Evolutionary conservation across 2,329 filamentous ascomycete genomes (phyloP), one percentile per base, ranked within the genome.

Genomic region (Graphiopsis chlorocephala): DNA sequence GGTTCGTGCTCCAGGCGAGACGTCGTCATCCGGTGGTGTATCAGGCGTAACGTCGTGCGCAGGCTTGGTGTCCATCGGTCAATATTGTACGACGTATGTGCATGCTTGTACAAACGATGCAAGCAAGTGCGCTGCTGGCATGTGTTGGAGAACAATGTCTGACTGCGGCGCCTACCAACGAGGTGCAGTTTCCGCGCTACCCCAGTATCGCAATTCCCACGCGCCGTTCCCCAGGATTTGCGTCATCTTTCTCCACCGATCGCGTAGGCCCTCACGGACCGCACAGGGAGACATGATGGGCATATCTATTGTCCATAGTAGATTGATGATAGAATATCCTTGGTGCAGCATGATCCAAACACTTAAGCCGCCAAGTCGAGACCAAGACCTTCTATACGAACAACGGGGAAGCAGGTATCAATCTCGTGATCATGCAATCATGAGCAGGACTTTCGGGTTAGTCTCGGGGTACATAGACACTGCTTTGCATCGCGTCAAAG

Each of bases 1-100:
- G 7, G 42, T 47, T 2, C n/a, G 42, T 47, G 42, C 42, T 47
- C 42, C 42, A 47, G 42, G 17, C 17, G 10, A 11, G n/a, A 23
- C 42, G 42, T 23, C 7, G 42, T 47, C 42, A 11, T 47, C n/a
- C 10, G 42, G 42, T 47, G 48, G 48, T 53, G 28, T 53, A 53
- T 15, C 12, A 53, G 48, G 48, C 48, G 23, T 53, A 15, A 53
- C 1, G 48, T 53, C 48, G 48, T 53, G 48, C 48, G 48, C 48
- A 53, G 48, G 25, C 48, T 53, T 53, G 48, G 48, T n/a, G 48
- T 53, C 48, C 48, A 53, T 53, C 28, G 28, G 25, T 53, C 48
- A 26, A 53, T 53, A 15, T 53, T 53, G 25, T 29, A 53, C 48
- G 23, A 53, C 25, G 29, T 53, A 53, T 53, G 42, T 12, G 42